phyloP scores from a whole-genome alignment of 768 basidiomycete species.

The Mycena amicta region DNA sequence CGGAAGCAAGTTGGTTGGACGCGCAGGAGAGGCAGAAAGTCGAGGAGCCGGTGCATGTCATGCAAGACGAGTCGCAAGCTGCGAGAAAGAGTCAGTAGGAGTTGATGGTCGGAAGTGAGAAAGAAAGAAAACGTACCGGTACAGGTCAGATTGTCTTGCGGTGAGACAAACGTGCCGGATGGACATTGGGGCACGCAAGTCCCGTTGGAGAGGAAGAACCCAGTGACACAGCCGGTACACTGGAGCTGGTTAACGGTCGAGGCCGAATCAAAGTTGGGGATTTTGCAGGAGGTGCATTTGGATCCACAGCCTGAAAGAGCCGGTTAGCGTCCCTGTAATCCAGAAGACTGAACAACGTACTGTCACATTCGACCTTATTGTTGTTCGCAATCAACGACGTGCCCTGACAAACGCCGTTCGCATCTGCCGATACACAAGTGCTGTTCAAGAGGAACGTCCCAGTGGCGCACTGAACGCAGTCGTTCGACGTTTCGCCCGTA shows the following conservation, averaged over 20 bases:
- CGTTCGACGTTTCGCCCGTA: constrained; percentile 58
- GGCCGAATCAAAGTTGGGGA: constrained; percentile 65
- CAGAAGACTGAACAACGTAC: too few species aligned
- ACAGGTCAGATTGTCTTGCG: constrained; percentile 74
- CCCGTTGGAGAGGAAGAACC: constrained; percentile 72
- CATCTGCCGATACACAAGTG: constrained; percentile 63
- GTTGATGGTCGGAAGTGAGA: background rate
- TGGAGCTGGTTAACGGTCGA: constrained; percentile 68
- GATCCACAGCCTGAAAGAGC: too few species aligned
- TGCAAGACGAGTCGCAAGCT: constrained; percentile 76
- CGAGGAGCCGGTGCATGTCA: constrained; percentile 66
- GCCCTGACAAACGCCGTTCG: constrained; percentile 70
- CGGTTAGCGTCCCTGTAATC: too few species aligned
- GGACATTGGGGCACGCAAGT: constrained; percentile 74
- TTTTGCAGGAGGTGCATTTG: constrained; percentile 75
- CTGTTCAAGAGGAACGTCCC: constrained; percentile 66
- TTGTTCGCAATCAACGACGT: constrained; percentile 74
- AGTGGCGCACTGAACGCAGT: constrained; percentile 69
- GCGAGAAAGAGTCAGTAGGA: constrained; percentile 1
- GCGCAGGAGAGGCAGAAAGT: constrained; percentile 76
- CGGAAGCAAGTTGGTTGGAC: constrained; percentile 64
- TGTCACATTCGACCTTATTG: constrained; percentile 75
- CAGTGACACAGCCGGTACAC: constrained; percentile 78
- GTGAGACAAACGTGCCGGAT: constrained; percentile 68
- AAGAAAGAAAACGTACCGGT: constrained; percentile 39